Evolutionary conservation across 352 stramenopile genomes (phyloP).

Genomic region (Globisporangium acanthophoron): DNA sequence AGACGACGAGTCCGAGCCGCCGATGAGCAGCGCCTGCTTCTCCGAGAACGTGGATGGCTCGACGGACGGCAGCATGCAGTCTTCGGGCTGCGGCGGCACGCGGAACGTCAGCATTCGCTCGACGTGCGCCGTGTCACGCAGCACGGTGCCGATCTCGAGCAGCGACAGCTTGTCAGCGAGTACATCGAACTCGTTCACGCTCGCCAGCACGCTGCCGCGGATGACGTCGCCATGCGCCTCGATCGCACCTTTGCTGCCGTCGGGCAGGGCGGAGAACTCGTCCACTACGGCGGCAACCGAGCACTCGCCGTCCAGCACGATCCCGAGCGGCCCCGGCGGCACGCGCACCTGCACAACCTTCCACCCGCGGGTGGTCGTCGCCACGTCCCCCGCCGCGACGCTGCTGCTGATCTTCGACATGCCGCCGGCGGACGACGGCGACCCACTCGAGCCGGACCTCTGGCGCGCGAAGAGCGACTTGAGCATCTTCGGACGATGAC

Average conservation of each 20-base stretch:
- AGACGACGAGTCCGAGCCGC: neutral
- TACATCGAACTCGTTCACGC: constrained; percentile 60
- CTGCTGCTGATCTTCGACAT: neutral
- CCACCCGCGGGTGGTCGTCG: constrained; percentile 11
- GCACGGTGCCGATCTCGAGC: constrained; percentile 33
- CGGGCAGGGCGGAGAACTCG: constrained; percentile 33
- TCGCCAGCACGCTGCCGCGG: constrained; percentile 41
- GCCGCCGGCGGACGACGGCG: neutral
- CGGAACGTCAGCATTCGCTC: constrained; percentile 35
- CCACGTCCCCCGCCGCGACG: neutral
- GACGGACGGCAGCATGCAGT: neutral
- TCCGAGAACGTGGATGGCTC: neutral
- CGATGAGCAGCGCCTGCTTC: constrained; percentile 3
- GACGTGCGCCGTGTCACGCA: constrained; percentile 42
- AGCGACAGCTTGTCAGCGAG: constrained; percentile 28
- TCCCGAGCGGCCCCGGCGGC: constrained; percentile 42
- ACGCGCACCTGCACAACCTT: constrained; percentile 40
- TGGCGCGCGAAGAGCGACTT: neutral
- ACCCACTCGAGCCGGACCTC: neutral
- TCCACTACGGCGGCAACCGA: constrained; percentile 42
- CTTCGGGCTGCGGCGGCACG: constrained; percentile 19
- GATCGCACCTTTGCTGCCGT: constrained; percentile 31
- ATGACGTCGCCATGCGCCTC: constrained; percentile 39
- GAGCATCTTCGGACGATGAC: neutral
- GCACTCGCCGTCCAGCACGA: constrained; percentile 47